Base-by-base conservation (phyloP, 352 stramenopile genomes). In the Pythium graminicola region DNA sequence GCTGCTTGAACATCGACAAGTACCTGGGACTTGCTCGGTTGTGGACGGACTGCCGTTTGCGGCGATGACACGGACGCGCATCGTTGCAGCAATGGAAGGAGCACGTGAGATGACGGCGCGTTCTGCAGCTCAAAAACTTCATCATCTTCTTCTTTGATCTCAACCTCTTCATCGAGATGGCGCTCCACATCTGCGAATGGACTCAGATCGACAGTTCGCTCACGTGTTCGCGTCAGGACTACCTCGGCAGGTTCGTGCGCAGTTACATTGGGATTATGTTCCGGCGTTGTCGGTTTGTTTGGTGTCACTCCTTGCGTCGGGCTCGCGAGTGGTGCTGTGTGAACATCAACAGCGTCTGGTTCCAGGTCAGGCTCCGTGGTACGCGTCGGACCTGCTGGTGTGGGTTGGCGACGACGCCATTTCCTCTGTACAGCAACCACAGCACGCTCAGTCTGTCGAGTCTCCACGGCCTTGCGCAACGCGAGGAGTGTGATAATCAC, bases 1-100 rank as follows among this genome's bases (percentile, higher is more conserved):
- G 85, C 13, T 43, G 35, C 47, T 62, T 51, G 19, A 69, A 54
- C 23, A 39, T 60, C 44, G 14, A 28, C 2, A 43, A 65, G 16
- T 9, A 42, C 38, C 36, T 45, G 39, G 22, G 57, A 54, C 44
- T 51, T 50, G 36, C 54, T 32, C 6, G 44, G 22, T 14, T 39
- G 35, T 43, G 51, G 47, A n/a, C 50, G 50, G 17, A 51, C 45
- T 5, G 50, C 50, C 4, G 50, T 65, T 0, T 36, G 24, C 27
- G 57, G 50, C 16, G 50, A 44, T 10, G 57, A 45, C 26, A 65
- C 57, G 8, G 57, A 65, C 8, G 31, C 41, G 20, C 49, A 59
- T 6, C 57, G 57, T 29, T 49, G 56, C 16, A 54, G 28, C 24
- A 19, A 14, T n/a, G n/a, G 31, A 55, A 46, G 33, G 14, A 44